Percentiles rank a stretch among this genome's conserved stretches.
These are phyloP conservation scores for Obelidium mucronatum DNA, from an alignment of 192 early-diverging fungal species.

Conservation along the genomic window DNA sequence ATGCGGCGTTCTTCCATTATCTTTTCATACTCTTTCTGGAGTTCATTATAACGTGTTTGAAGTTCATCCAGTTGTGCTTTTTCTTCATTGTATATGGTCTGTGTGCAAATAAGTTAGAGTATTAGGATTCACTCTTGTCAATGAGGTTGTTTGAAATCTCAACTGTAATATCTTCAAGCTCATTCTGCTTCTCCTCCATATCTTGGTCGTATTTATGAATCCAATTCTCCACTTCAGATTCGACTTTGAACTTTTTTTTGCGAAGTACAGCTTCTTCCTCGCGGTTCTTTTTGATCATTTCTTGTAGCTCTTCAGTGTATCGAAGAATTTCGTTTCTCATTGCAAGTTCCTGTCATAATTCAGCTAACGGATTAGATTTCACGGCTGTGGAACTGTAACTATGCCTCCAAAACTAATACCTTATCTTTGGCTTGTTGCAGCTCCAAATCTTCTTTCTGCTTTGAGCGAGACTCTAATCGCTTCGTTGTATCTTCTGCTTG, in stretches of 20 bases:
- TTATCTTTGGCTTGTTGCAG: constrained; percentile 52
- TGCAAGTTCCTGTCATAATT: constrained; percentile 49
- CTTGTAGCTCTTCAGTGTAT: constrained; percentile 39
- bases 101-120: background rate
- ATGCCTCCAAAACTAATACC: constrained; percentile 25
- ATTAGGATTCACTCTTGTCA: background rate
- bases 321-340: constrained; percentile 48
- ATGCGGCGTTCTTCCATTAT: constrained; percentile 56
- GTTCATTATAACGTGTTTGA: constrained; percentile 45
- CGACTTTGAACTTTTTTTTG: constrained; percentile 67
- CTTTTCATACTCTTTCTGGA: constrained; percentile 58
- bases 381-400: no score
- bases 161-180: constrained; percentile 66
- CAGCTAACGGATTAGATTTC: no score
- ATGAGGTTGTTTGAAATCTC: background rate
- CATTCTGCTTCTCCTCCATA: constrained; percentile 66
- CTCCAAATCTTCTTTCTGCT: constrained; percentile 64
- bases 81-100: constrained; percentile 61
- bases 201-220: constrained; percentile 74
- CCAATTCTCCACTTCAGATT: constrained; percentile 71
- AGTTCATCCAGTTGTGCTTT: constrained; percentile 66
- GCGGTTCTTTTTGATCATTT: constrained; percentile 42
- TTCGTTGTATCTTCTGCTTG: constrained; percentile 68
- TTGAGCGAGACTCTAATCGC: constrained; percentile 58
- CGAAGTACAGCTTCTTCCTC: constrained; percentile 63